These are phyloP conservation scores for Blastocystis sp. DNA, from an alignment of 352 stramenopile species.

Conservation along the genomic window DNA sequence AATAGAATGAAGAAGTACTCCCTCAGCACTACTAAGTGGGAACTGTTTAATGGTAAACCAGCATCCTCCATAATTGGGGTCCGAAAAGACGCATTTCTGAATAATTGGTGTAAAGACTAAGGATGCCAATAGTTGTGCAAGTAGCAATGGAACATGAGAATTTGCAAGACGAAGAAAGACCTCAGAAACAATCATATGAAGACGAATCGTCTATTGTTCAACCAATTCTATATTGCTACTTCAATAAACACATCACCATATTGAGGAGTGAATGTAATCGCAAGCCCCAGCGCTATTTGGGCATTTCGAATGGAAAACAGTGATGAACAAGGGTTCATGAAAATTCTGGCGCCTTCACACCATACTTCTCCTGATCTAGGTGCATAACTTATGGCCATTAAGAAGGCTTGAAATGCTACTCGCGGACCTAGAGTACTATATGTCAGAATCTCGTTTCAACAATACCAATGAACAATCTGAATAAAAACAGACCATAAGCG, in stretches of 20 bases:
- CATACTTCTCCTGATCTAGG: conserved; percentile 41
- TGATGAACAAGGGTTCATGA: conserved; percentile 16
- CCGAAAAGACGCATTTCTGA: conserved; percentile 42
- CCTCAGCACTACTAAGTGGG: conserved; percentile 27
- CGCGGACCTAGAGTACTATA: background rate
- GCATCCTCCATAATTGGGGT: conserved; percentile 47
- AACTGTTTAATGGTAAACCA: conserved; percentile 56
- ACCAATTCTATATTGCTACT: background rate
- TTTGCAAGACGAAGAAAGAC: background rate
- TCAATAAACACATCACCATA: conserved; percentile 63
- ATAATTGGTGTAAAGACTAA: conserved; percentile 9
- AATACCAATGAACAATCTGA: background rate
- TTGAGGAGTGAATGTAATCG: conserved; percentile 59
- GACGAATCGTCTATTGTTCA: conserved; percentile 2
- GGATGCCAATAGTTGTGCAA: background rate
- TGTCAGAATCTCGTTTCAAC: background rate
- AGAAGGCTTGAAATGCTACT: background rate
- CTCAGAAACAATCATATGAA: conserved; percentile 6
- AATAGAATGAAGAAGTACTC: conserved; percentile 22
- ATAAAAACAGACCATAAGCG: background rate
- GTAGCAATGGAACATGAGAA: background rate
- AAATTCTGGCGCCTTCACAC: conserved; percentile 61
- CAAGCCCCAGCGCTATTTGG: background rate
- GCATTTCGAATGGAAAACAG: conserved; percentile 33
- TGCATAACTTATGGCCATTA: background rate